Conservation (phyloP, 805 yeast genomes). For the Peterozyma toletana region DNA sequence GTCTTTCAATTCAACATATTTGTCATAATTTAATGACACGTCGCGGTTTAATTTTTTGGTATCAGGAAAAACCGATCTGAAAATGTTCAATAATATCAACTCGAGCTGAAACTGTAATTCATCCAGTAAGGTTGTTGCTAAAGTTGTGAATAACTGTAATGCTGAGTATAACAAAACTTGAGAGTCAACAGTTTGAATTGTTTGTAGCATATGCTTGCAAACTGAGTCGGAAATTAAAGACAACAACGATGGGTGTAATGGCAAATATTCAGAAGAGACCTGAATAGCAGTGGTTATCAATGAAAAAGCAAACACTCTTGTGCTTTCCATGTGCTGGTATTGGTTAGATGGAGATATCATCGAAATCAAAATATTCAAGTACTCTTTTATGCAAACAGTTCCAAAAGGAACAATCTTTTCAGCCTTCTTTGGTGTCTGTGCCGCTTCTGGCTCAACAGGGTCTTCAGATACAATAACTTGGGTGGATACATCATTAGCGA, state of each 20-base stretch:
- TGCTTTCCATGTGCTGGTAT: slow-evolving; percentile 78
- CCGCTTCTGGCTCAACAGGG: not conserved
- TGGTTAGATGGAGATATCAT: slow-evolving; percentile 78
- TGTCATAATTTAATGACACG: slow-evolving; percentile 17
- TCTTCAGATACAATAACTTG: not conserved
- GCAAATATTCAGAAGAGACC: slow-evolving; percentile 61
- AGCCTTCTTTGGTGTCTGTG: not conserved
- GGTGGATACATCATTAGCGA: not conserved
- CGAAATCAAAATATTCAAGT: slow-evolving; percentile 66
- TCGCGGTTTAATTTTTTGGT: slow-evolving; percentile 17
- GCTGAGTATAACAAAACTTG: slow-evolving; percentile 68
- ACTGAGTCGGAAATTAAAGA: slow-evolving; percentile 68
- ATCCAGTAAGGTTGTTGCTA: slow-evolving; percentile 59
- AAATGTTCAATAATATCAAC: slow-evolving; percentile 55
- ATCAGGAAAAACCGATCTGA: slow-evolving; percentile 31
- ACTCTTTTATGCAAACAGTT: slow-evolving; percentile 68
- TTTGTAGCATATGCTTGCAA: slow-evolving; percentile 78
- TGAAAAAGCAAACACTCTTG: slow-evolving; percentile 76
- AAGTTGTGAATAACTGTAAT: slow-evolving; percentile 65
- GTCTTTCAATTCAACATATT: slow-evolving; percentile 17
- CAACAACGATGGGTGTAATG: slow-evolving; percentile 57
- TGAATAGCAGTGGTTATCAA: slow-evolving; percentile 76
- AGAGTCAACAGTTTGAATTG: slow-evolving; percentile 69
- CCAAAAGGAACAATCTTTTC: slow-evolving; percentile 51
- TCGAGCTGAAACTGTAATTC: slow-evolving; percentile 78